These are phyloP conservation scores for Leccinum uliginosum DNA, from an alignment of 768 basidiomycete genomes.

Conservation along the genomic window DNA sequence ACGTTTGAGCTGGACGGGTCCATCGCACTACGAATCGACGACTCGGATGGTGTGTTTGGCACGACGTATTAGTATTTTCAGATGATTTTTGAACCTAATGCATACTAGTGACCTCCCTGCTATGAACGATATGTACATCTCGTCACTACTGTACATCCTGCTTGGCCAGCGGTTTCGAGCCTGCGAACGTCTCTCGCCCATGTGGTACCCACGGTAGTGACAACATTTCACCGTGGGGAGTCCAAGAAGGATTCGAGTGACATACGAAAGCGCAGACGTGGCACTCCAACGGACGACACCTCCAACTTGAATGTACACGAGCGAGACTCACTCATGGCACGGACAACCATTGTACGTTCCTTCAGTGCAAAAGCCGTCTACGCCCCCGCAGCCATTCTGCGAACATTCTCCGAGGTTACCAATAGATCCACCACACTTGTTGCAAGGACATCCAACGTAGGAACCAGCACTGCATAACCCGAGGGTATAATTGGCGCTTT, in stretches of 20 bases:
- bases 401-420: background rate
- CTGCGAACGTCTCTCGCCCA: too few relatives aligned
- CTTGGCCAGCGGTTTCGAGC: too few relatives aligned
- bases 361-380: background rate
- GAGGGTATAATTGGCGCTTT: background rate
- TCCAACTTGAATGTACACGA: background rate
- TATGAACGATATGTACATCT: too few relatives aligned
- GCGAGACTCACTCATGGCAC: background rate
- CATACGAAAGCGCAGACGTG: background rate
- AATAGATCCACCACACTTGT: background rate
- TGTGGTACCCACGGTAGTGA: too few relatives aligned
- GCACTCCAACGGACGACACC: background rate
- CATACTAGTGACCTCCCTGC: too few relatives aligned
- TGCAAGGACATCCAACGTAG: background rate
- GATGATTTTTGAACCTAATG: too few relatives aligned
- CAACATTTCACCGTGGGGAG: too few relatives aligned
- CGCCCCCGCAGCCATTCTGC: background rate
- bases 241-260: too few relatives aligned
- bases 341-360: background rate
- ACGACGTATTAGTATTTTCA: background rate
- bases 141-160: too few relatives aligned
- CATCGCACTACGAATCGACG: background rate
- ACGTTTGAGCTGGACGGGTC: background rate
- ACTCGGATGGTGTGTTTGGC: too few relatives aligned
- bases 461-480: background rate